These are phyloP conservation scores for Onygenales sp. DNA, from an alignment of 2,329 filamentous ascomycete genomes.

Conservation along the genomic window DNA sequence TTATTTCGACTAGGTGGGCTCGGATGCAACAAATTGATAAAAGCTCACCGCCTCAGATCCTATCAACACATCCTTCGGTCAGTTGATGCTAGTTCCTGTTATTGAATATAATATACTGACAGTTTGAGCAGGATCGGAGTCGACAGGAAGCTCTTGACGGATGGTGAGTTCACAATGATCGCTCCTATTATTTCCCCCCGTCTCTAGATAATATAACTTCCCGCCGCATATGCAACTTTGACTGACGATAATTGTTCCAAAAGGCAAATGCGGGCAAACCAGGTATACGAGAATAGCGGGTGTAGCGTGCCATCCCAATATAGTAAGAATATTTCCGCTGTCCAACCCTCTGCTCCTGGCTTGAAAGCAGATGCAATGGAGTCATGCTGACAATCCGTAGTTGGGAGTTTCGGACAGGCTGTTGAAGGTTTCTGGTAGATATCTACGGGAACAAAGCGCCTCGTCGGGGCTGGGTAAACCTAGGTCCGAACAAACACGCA, in stretches of 20 bases:
- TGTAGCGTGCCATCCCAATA: slow-evolving; percentile 22
- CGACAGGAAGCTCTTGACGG: slow-evolving; percentile 45
- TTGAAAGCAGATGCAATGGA: background rate
- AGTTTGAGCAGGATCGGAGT: slow-evolving; percentile 35
- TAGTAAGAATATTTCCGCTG: slow-evolving; percentile 15
- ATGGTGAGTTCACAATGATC: slow-evolving; percentile 29
- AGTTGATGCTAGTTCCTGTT: slow-evolving; percentile 1
- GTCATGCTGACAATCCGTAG: slow-evolving; percentile 11
- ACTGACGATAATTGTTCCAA: slow-evolving; percentile 10
- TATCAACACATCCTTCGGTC: slow-evolving; percentile 52
- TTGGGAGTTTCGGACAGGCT: slow-evolving; percentile 16
- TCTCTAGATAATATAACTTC: background rate
- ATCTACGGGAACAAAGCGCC: too few relatives aligned
- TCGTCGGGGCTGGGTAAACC: too few relatives aligned
- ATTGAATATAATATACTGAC: slow-evolving; percentile 3
- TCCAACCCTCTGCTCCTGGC: background rate
- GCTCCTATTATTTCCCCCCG: background rate
- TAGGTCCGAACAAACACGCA: too few relatives aligned
- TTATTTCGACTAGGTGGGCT: slow-evolving; percentile 30
- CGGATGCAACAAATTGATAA: slow-evolving; percentile 42
- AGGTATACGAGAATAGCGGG: slow-evolving; percentile 29
- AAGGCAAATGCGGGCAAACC: slow-evolving; percentile 32
- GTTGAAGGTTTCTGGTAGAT: background rate
- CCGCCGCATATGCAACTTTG: background rate
- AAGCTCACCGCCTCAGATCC: slow-evolving; percentile 42